phyloP scores from a whole-genome alignment of 73 alveolate species.

The Symbiodinium pilosum region DNA sequence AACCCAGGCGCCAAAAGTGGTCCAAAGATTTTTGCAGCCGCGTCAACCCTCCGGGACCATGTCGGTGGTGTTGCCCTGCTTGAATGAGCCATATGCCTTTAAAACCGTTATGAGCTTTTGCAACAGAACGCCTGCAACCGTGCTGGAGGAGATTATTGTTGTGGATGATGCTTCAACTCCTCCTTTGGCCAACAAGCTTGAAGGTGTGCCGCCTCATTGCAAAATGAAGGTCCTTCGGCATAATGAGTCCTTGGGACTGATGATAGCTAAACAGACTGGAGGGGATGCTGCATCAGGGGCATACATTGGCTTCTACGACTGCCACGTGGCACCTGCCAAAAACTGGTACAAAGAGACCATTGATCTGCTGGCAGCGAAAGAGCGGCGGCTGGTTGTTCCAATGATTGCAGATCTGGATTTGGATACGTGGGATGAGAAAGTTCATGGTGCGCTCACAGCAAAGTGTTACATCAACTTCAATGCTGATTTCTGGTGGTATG shows the following conservation, averaged over 20 bases:
- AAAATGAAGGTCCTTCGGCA: conserved; percentile 63
- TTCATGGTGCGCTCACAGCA: conserved; percentile 59
- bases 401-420: conserved; percentile 50
- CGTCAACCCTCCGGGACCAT: background rate
- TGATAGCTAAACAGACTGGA: conserved; percentile 88
- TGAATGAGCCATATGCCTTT: conserved; percentile 84
- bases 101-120: conserved; percentile 74
- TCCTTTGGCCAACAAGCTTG: conserved; percentile 10
- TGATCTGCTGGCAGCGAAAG: conserved; percentile 42
- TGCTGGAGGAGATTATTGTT: conserved; percentile 82
- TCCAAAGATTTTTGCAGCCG: conserved; percentile 9
- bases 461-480: conserved; percentile 80
- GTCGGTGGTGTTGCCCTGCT: conserved; percentile 88
- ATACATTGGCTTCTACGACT: conserved; percentile 70
- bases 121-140: conserved; percentile 65
- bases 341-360: conserved; percentile 77
- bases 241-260: conserved; percentile 50
- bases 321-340: conserved; percentile 69
- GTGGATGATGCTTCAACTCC: conserved; percentile 87
- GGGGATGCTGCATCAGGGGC: conserved; percentile 83
- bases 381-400: conserved; percentile 83
- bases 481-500: conserved; percentile 86
- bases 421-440: conserved; percentile 91
- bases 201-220: conserved; percentile 54
- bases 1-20: background rate